Conservation (phyloP, 2,329 filamentous ascomycete genomes). For the Fusarium stilboides region DNA sequence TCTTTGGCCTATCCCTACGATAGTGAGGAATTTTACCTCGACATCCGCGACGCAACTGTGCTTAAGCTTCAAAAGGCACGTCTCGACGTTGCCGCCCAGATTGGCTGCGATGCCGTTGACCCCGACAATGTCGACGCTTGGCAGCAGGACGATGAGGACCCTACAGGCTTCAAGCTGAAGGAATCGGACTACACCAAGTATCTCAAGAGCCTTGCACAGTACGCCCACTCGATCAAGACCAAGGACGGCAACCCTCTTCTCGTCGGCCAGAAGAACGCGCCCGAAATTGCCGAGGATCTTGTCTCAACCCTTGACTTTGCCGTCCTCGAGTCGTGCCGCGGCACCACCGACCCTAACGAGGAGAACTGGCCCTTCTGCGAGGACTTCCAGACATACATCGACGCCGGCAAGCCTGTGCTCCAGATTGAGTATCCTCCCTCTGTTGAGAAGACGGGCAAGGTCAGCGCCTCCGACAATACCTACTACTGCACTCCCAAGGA, state of each 20-base stretch:
- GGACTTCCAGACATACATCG: slow-evolving; percentile 51
- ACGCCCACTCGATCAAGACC: slow-evolving; percentile 51
- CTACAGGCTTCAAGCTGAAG: slow-evolving; percentile 51
- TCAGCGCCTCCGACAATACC: slow-evolving; percentile 46
- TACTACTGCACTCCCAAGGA: slow-evolving; percentile 48
- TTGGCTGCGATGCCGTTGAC: slow-evolving; percentile 55
- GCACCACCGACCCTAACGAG: slow-evolving; percentile 40
- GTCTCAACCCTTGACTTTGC: slow-evolving; percentile 53
- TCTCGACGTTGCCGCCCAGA: slow-evolving; percentile 47
- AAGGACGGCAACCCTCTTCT: slow-evolving; percentile 47
- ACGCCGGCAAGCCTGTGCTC: slow-evolving; percentile 52
- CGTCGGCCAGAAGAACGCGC: slow-evolving; percentile 56
- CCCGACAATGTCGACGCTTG: slow-evolving; percentile 56
- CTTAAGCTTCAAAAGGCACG: slow-evolving; percentile 53
- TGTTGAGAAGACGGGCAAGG: slow-evolving; percentile 40
- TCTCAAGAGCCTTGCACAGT: slow-evolving; percentile 49
- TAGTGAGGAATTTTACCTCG: slow-evolving; percentile 51
- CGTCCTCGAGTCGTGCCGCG: slow-evolving; percentile 56
- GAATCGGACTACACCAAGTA: slow-evolving; percentile 51
- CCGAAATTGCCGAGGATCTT: slow-evolving; percentile 47
- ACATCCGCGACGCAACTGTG: slow-evolving; percentile 48
- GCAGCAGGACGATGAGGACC: slow-evolving; percentile 47
- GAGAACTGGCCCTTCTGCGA: slow-evolving; percentile 49
- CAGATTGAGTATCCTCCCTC: slow-evolving; percentile 56
- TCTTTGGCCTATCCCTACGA: slow-evolving; percentile 47